phyloP scores from a whole-genome alignment of 2,329 filamentous ascomycete genomes.

The Neurospora sp. region DNA sequence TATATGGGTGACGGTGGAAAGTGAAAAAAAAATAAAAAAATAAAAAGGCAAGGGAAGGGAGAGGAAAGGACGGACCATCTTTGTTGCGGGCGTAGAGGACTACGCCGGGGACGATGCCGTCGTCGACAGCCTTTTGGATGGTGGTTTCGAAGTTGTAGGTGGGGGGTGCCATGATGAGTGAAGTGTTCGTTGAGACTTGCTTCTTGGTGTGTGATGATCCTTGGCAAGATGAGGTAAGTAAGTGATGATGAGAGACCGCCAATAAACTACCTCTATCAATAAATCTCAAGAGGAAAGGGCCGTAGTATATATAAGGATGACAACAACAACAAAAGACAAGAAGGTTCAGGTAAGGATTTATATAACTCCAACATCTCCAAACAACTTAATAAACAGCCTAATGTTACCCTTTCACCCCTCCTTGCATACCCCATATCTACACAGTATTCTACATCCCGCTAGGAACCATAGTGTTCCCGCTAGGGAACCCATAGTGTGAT shows the following conservation, averaged over 20 bases:
- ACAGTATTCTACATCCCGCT: no score
- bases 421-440: no score
- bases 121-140: conserved; percentile 21
- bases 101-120: conserved; percentile 11
- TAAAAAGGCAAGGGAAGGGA: background rate
- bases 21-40: background rate
- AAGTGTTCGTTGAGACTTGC: background rate
- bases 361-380: background rate
- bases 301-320: background rate
- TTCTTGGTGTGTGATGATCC: background rate
- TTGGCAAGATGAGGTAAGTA: background rate
- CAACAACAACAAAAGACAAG: background rate
- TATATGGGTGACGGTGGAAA: background rate
- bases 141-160: conserved; percentile 18
- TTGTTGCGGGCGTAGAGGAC: conserved; percentile 15
- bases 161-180: background rate
- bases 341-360: no score
- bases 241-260: background rate
- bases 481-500: no score
- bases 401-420: background rate
- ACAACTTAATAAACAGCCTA: background rate
- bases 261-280: background rate
- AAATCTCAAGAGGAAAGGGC: background rate
- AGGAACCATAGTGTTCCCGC: no score
- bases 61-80: conserved; percentile 7